Evolutionary conservation across 169 alveolate species (phyloP), one percentile per base, ranked within the genome.

Genomic region (Babesia caballi): DNA sequence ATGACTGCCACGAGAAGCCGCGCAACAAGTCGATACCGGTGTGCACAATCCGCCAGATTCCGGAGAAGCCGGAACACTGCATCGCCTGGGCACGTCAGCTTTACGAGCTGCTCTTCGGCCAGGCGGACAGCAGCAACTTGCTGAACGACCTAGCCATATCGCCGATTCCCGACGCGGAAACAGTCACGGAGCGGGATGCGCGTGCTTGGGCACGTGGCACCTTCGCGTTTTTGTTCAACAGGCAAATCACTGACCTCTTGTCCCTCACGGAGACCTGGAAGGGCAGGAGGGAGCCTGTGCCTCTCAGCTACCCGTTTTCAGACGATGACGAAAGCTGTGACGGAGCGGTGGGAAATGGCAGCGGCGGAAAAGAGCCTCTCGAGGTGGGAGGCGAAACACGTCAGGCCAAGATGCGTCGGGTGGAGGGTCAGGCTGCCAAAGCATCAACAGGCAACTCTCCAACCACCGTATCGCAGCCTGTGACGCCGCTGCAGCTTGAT

Each of bases 51-150:
- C 94, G 99, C 41, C 94, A 96, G 67, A 94, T 95, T n/a, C 99
- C 99, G 27, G 97, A 97, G 44, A 94, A 94, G 82, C 96, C 98
- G 41, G 98, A 96, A 70, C 99, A 98, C 84, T 96, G 99, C 88
- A 93, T 98, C 11, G 99, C 97, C 44, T 97, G 99, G 98, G 98
- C 97, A 15, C 94, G 96, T 73, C 85, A 90, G 46, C 92, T 96
- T 28, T 94, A 92, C 70, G 97, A 94, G 74, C 83, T 67, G 25
- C 63, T 89, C 68, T 91, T 84, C 61, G 94, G 95, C 15, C 17
- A 84, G 23, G 54, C 75, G 33, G 73, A 60, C 59, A 40, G 70
- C 12, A 38, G 59, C 38, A 78, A 78, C 38, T 8, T 78, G 0
- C 77, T 78, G 19, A 40, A 35, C 25, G 87, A 78, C 42, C 77